A percentile compares a stretch with the other conserved stretches of the same genome.
These are phyloP conservation scores for Endoconidiophora laricicola DNA, from an alignment of 2,329 filamentous ascomycete genomes.

Conservation along the genomic window DNA sequence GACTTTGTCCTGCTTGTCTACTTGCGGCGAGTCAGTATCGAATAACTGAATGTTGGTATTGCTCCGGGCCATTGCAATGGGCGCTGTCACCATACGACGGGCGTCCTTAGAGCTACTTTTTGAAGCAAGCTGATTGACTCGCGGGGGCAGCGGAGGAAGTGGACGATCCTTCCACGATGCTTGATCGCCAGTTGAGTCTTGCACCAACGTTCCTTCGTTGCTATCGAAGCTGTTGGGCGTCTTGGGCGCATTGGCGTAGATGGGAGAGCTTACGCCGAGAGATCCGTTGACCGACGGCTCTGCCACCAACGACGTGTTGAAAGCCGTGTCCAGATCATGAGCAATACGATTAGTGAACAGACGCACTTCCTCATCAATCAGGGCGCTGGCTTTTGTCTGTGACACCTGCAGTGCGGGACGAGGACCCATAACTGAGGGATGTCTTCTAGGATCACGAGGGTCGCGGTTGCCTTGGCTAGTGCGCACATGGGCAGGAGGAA, in stretches of 20 bases:
- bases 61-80: slow-evolving; percentile 22
- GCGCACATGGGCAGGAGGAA: not conserved
- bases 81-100: slow-evolving; percentile 30
- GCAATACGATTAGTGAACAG: slow-evolving; percentile 69
- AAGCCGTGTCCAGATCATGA: slow-evolving; percentile 82
- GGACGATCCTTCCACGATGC: slow-evolving; percentile 31
- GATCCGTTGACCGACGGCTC: slow-evolving; percentile 14
- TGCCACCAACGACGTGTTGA: slow-evolving; percentile 47
- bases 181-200: slow-evolving; percentile 14
- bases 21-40: not conserved
- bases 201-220: slow-evolving; percentile 17
- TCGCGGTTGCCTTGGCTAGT: slow-evolving; percentile 1
- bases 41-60: slow-evolving; percentile 18
- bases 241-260: slow-evolving; percentile 6
- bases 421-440: slow-evolving; percentile 1
- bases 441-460: slow-evolving; percentile 2
- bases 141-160: slow-evolving; percentile 31
- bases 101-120: slow-evolving; percentile 20
- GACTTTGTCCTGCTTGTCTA: slow-evolving; percentile 1
- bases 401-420: not conserved
- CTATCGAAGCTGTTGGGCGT: slow-evolving; percentile 15
- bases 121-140: slow-evolving; percentile 20
- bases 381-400: slow-evolving; percentile 7
- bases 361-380: slow-evolving; percentile 55
- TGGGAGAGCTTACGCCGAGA: slow-evolving; percentile 8